These are phyloP conservation scores for Artemisia annua DNA, from an alignment of 129 eudicot species.

Conservation along the genomic window DNA sequence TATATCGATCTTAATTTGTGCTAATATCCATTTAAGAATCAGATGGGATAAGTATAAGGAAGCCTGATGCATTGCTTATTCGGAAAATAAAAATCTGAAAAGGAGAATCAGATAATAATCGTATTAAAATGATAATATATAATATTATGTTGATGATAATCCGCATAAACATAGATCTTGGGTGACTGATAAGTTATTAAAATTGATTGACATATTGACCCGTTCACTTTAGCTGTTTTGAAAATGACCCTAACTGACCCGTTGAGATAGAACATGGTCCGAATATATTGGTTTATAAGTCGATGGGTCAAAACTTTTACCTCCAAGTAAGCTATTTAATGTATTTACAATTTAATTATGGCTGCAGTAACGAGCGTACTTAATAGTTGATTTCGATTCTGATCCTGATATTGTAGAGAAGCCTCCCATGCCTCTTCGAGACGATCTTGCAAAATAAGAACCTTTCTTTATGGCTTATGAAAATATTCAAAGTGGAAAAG, in stretches of 20 bases:
- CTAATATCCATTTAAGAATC: too few species aligned
- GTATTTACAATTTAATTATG: constrained; percentile 12
- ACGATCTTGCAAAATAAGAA: constrained; percentile 81
- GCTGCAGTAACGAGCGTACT: constrained; percentile 77
- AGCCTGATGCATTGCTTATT: too few species aligned
- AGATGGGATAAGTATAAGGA: too few species aligned
- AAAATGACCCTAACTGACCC: not conserved
- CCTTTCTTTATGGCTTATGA: constrained; percentile 86
- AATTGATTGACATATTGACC: too few species aligned
- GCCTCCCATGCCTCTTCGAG: constrained; percentile 74
- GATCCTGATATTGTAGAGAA: constrained; percentile 87
- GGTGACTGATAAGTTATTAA: not conserved
- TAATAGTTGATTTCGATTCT: constrained; percentile 64
- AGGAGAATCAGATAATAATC: too few species aligned
- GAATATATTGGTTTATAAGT: not conserved
- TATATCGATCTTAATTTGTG: too few species aligned
- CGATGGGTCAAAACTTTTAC: not conserved
- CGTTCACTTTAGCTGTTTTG: too few species aligned
- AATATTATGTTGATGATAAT: too few species aligned
- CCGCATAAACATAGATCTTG: not conserved
- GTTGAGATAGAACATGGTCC: not conserved
- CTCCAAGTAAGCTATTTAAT: not conserved
- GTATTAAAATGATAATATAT: too few species aligned
- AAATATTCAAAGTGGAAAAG: constrained; percentile 70
- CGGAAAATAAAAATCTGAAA: too few species aligned